Evolutionary conservation across 2,329 filamentous ascomycete species (phyloP).

Genomic region (Monosporascus sp.): DNA sequence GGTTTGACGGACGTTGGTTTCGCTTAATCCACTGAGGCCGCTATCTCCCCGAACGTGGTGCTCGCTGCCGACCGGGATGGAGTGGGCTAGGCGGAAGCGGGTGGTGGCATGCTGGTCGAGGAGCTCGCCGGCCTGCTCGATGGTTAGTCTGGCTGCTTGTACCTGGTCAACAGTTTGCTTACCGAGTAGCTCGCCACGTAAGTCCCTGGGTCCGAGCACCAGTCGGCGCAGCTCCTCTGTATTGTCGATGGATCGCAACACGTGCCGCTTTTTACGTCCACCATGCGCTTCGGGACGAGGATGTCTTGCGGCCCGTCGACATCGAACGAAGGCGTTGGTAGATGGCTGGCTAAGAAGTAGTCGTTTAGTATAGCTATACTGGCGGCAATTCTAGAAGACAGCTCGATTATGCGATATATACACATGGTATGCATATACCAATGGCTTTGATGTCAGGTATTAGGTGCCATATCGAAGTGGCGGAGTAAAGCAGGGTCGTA

Average conservation of each 20-base stretch:
- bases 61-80: slow-evolving; percentile 15
- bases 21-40: slow-evolving; percentile 9
- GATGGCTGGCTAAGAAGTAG: slow-evolving; percentile 6
- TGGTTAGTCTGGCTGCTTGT: not conserved
- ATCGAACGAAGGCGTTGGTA: slow-evolving; percentile 14
- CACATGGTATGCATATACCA: not conserved
- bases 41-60: slow-evolving; percentile 17
- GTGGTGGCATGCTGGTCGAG: slow-evolving; percentile 20
- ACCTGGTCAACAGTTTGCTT: not conserved
- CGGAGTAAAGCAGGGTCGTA: no score
- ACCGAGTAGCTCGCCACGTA: slow-evolving; percentile 16
- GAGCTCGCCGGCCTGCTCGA: slow-evolving; percentile 14
- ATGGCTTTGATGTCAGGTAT: no score
- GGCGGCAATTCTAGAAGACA: slow-evolving; percentile 7
- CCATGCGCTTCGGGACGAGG: slow-evolving; percentile 9
- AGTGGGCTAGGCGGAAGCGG: slow-evolving; percentile 15
- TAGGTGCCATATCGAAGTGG: no score
- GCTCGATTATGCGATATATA: slow-evolving; percentile 10
- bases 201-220: slow-evolving; percentile 16
- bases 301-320: slow-evolving; percentile 10
- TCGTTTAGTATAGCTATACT: slow-evolving; percentile 6
- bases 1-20: slow-evolving; percentile 12
- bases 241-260: slow-evolving; percentile 15
- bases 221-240: slow-evolving; percentile 15
- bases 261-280: slow-evolving; percentile 10